phyloP scores from a whole-genome alignment of 768 basidiomycete species.

The Tylopilus felleus region DNA sequence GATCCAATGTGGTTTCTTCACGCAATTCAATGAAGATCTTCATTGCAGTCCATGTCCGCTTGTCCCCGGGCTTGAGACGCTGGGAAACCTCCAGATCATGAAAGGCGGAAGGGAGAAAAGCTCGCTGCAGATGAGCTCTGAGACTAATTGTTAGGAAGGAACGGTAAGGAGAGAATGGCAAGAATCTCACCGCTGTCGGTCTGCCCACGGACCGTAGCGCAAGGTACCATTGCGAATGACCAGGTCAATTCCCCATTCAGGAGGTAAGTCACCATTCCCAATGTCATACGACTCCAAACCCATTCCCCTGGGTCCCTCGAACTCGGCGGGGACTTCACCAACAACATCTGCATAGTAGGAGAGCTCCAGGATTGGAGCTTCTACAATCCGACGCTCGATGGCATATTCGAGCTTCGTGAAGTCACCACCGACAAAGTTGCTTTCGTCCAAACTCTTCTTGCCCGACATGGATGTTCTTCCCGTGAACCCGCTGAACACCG shows the following conservation, averaged over 20 bases:
- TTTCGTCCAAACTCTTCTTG: slow-evolving; percentile 44
- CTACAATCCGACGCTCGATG: slow-evolving; percentile 77
- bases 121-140: slow-evolving; percentile 71
- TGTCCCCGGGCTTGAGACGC: slow-evolving; percentile 69
- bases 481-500: neutral
- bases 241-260: slow-evolving; percentile 93
- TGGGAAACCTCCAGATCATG: slow-evolving; percentile 55
- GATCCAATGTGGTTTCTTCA: slow-evolving; percentile 68
- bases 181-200: slow-evolving; percentile 72
- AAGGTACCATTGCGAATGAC: slow-evolving; percentile 71
- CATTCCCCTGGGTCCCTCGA: slow-evolving; percentile 27
- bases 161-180: neutral
- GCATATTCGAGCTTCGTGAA: slow-evolving; percentile 75
- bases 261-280: slow-evolving; percentile 83
- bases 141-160: slow-evolving; percentile 1
- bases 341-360: slow-evolving; percentile 85
- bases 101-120: slow-evolving; percentile 83
- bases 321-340: slow-evolving; percentile 60
- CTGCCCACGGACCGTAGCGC: slow-evolving; percentile 95
- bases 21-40: slow-evolving; percentile 79
- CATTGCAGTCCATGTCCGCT: slow-evolving; percentile 77
- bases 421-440: slow-evolving; percentile 53
- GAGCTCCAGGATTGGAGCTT: slow-evolving; percentile 72
- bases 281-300: slow-evolving; percentile 57
- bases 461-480: slow-evolving; percentile 1